A percentile compares a stretch with the other conserved stretches of the same genome.
Evolutionary conservation across 2,329 filamentous ascomycete species (phyloP).

Genomic region (Cladosporium colombiae): DNA sequence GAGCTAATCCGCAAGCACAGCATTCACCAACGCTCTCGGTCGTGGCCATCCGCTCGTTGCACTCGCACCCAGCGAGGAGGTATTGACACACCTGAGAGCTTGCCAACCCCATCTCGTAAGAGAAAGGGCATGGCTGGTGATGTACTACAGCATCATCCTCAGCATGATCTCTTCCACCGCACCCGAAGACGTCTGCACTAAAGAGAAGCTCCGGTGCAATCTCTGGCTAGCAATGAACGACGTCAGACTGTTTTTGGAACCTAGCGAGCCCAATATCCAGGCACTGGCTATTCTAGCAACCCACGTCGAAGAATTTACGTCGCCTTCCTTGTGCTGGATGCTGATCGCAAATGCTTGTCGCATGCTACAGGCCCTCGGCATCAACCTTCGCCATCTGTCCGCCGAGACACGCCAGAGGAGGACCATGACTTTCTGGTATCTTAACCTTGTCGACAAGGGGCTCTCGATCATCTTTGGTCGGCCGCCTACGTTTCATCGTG

Average conservation of each 20-base stretch:
- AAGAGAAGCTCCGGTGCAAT: slow-evolving; percentile 26
- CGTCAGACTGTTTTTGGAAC: slow-evolving; percentile 27
- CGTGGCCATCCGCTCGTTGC: slow-evolving; percentile 20
- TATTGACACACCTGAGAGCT: slow-evolving; percentile 22
- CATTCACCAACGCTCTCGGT: slow-evolving; percentile 20
- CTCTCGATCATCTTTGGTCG: slow-evolving; percentile 28
- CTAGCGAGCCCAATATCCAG: slow-evolving; percentile 28
- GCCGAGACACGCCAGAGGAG: slow-evolving; percentile 24
- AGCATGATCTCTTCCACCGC: slow-evolving; percentile 20
- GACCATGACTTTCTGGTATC: slow-evolving; percentile 28
- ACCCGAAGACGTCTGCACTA: slow-evolving; percentile 19
- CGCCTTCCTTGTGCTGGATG: slow-evolving; percentile 31
- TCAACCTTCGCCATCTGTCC: slow-evolving; percentile 25
- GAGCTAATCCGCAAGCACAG: slow-evolving; percentile 5
- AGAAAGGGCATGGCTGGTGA: slow-evolving; percentile 30
- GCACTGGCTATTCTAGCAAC: slow-evolving; percentile 27
- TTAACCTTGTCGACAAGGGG: slow-evolving; percentile 29
- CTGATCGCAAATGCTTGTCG: slow-evolving; percentile 28
- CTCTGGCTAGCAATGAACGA: slow-evolving; percentile 33
- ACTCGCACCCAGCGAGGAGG: slow-evolving; percentile 15
- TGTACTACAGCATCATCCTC: slow-evolving; percentile 31
- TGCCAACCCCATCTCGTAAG: slow-evolving; percentile 19
- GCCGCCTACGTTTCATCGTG: slow-evolving; percentile 27
- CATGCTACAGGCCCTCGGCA: slow-evolving; percentile 29
- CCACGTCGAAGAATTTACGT: slow-evolving; percentile 29